Evolutionary conservation across 495 filamentous ascomycete species (phyloP).

Genomic region (Aspergillus bertholletiae): DNA sequence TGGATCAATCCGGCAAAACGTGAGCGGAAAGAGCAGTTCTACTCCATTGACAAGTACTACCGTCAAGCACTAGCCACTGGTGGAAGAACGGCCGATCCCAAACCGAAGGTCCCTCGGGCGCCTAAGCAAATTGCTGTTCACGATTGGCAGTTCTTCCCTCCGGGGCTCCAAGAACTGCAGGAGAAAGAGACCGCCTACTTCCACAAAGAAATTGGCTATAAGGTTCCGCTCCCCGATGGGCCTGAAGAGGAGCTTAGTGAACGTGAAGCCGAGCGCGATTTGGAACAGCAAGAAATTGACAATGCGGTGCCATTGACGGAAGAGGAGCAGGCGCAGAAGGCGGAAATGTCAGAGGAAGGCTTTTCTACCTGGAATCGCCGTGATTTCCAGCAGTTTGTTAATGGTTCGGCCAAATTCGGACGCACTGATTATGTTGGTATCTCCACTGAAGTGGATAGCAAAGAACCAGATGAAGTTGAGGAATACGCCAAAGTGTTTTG

Average conservation of each 20-base stretch:
- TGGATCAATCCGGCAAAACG: slow-evolving; percentile 99
- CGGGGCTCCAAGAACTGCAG: slow-evolving; percentile 78
- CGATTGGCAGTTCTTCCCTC: slow-evolving; percentile 97
- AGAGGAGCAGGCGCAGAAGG: slow-evolving; percentile 82
- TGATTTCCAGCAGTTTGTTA: slow-evolving; percentile 97
- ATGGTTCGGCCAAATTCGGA: slow-evolving; percentile 89
- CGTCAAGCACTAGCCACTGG: slow-evolving; percentile 84
- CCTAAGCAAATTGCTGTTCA: slow-evolving; percentile 90
- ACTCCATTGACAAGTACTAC: slow-evolving; percentile 99
- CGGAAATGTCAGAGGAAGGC: slow-evolving; percentile 71
- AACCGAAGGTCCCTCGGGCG: slow-evolving; percentile 91
- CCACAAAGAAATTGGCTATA: slow-evolving; percentile 93
- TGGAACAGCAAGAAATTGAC: slow-evolving; percentile 90
- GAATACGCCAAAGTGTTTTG: slow-evolving; percentile 94
- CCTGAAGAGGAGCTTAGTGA: slow-evolving; percentile 79
- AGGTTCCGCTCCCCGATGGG: slow-evolving; percentile 79
- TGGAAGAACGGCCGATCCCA: slow-evolving; percentile 78
- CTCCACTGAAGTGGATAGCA: slow-evolving; percentile 86
- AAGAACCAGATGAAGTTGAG: slow-evolving; percentile 77
- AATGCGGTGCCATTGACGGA: slow-evolving; percentile 85
- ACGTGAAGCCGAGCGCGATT: slow-evolving; percentile 80
- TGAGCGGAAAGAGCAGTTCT: slow-evolving; percentile 95
- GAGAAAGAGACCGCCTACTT: slow-evolving; percentile 95
- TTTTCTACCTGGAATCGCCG: slow-evolving; percentile 94
- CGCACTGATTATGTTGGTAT: slow-evolving; percentile 80